These are phyloP conservation scores for Coniochaeta prunicola DNA, from an alignment of 2,329 filamentous ascomycete species.

Conservation along the genomic window DNA sequence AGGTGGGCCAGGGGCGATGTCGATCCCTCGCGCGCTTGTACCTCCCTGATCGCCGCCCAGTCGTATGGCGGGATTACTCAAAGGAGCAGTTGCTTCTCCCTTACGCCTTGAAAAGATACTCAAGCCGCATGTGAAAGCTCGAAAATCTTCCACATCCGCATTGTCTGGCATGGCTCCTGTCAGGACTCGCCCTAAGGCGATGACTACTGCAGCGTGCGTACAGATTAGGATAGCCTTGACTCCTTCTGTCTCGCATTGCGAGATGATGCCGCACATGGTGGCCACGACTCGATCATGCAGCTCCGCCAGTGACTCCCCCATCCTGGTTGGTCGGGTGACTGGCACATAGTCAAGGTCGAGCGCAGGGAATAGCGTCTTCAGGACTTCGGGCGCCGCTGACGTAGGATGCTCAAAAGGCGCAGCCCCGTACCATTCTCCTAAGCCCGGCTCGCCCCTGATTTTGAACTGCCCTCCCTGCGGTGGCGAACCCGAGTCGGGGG, in stretches of 20 bases:
- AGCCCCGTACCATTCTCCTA: conserved; percentile 86
- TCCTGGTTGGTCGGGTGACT: conserved; percentile 57
- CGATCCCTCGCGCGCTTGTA: not conserved
- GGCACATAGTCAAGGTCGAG: conserved; percentile 52
- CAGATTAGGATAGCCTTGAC: conserved; percentile 69
- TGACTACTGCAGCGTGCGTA: conserved; percentile 84
- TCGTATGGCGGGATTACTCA: not conserved
- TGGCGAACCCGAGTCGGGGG: conserved; percentile 5
- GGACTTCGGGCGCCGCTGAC: conserved; percentile 56
- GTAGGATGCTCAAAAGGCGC: conserved; percentile 80
- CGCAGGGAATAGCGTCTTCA: conserved; percentile 62
- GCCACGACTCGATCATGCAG: conserved; percentile 75
- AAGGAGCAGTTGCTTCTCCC: conserved; percentile 3
- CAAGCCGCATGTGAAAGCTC: conserved; percentile 75
- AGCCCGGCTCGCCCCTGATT: conserved; percentile 49
- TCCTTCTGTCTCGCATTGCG: conserved; percentile 63
- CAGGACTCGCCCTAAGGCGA: conserved; percentile 74
- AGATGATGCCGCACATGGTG: conserved; percentile 62
- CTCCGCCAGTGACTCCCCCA: conserved; percentile 72
- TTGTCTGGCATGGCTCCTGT: conserved; percentile 71
- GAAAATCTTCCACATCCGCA: conserved; percentile 70
- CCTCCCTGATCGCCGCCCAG: not conserved
- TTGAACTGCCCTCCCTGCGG: conserved; percentile 15
- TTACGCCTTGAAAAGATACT: conserved; percentile 48
- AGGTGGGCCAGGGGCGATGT: not conserved